Conservation (phyloP, 108 stramenopile species). For the Aurantiochytrium sp. region DNA sequence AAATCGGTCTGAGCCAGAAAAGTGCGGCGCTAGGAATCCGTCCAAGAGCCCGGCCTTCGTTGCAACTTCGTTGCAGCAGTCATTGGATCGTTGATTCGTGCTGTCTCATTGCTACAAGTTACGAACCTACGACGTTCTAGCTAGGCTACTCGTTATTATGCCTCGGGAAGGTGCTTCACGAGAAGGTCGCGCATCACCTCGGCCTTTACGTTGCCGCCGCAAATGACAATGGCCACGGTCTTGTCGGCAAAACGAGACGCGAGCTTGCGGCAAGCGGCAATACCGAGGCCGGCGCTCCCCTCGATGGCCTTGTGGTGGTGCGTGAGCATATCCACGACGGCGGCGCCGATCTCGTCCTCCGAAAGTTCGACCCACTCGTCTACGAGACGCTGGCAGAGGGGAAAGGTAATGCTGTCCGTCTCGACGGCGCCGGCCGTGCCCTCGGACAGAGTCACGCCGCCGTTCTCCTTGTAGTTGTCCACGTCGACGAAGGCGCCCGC, state of each 20-base stretch:
- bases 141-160: no score
- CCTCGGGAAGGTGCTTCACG: not conserved
- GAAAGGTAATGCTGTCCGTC: slow-evolving; percentile 19
- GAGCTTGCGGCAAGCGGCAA: slow-evolving; percentile 1
- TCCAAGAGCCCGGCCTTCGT: no score
- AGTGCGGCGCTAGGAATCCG: no score
- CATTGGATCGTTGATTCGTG: no score
- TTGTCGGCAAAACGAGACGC: not conserved
- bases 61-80: no score
- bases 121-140: no score
- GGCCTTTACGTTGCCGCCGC: slow-evolving; percentile 23
- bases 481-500: not conserved
- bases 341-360: slow-evolving; percentile 36
- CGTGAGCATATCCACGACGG: slow-evolving; percentile 25
- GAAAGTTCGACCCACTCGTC: slow-evolving; percentile 35
- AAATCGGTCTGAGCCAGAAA: no score
- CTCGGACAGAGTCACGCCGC: not conserved
- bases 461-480: slow-evolving; percentile 25
- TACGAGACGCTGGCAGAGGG: slow-evolving; percentile 1
- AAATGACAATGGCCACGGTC: slow-evolving; percentile 32
- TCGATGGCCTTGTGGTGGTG: slow-evolving; percentile 32
- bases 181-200: slow-evolving; percentile 17
- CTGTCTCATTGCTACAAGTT: no score
- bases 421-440: slow-evolving; percentile 24
- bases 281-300: slow-evolving; percentile 32